Evolutionary conservation across 2,329 filamentous ascomycete genomes (phyloP).

Genomic region (Colletotrichum falcatum): DNA sequence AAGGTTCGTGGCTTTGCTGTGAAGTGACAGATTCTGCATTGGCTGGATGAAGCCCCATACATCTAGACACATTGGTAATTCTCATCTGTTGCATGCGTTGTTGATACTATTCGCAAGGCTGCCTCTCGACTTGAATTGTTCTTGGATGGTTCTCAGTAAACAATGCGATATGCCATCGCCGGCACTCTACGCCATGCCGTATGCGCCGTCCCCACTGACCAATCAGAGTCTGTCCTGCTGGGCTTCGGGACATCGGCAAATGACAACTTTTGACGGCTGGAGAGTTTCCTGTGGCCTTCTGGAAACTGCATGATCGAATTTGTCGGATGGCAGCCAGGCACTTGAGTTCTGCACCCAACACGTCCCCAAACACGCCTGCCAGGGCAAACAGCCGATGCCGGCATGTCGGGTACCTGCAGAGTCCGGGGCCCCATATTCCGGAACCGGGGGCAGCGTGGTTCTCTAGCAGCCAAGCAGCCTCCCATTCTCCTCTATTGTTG

Average conservation of each 20-base stretch:
- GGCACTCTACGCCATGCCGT: neutral
- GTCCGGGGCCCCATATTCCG: conserved; percentile 28
- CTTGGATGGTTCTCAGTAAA: neutral
- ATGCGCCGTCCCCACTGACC: conserved; percentile 1
- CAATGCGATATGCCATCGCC: neutral
- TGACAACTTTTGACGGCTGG: neutral
- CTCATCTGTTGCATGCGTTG: neutral
- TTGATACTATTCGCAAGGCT: neutral
- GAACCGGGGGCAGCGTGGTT: conserved; percentile 26
- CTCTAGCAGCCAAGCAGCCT: neutral
- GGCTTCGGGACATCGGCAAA: neutral
- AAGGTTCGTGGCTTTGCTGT: neutral
- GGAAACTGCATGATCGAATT: no score
- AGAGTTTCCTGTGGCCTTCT: neutral
- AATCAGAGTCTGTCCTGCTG: conserved; percentile 1
- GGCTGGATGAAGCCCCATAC: no score
- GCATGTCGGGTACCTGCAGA: conserved; percentile 29
- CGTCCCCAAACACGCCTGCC: conserved; percentile 10
- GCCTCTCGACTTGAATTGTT: neutral
- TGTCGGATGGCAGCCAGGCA: neutral
- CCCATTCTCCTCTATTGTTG: neutral
- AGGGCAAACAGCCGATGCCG: conserved; percentile 31
- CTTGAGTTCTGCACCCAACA: neutral
- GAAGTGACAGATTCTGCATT: neutral
- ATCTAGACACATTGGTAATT: neutral